These are phyloP conservation scores for Fagopyrum tataricum DNA, from an alignment of 148 eudicot species.

Conservation along the genomic window DNA sequence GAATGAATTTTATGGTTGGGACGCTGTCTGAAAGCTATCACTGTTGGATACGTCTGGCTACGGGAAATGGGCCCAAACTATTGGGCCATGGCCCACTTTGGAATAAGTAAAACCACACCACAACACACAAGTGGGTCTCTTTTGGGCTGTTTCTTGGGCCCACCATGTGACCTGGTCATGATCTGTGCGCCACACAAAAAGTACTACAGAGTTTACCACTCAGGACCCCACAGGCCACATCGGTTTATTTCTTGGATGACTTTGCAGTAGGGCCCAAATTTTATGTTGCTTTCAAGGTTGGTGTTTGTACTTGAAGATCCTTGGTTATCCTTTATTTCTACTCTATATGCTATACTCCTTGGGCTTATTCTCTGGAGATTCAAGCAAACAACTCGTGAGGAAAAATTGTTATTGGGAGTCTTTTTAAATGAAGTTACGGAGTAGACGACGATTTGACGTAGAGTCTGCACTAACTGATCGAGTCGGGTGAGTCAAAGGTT, in stretches of 20 bases:
- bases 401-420: too few species aligned
- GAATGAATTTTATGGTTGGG: neutral
- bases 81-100: conserved; percentile 12
- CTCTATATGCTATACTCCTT: too few species aligned
- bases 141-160: neutral
- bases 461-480: too few species aligned
- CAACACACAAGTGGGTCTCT: neutral
- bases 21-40: neutral
- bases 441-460: too few species aligned
- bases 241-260: neutral
- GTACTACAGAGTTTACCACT: neutral
- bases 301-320: neutral
- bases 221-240: neutral
- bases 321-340: too few species aligned
- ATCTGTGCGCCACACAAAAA: neutral
- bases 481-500: too few species aligned
- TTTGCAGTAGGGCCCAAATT: neutral
- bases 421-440: too few species aligned
- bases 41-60: neutral
- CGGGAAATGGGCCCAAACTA: conserved; percentile 4
- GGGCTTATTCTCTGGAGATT: too few species aligned
- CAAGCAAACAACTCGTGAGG: too few species aligned
- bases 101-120: neutral
- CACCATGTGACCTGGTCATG: conserved; percentile 5
- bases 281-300: neutral